Evolutionary conservation across 495 filamentous ascomycete species (phyloP).

Genomic region (Trichoderma parareesei): DNA sequence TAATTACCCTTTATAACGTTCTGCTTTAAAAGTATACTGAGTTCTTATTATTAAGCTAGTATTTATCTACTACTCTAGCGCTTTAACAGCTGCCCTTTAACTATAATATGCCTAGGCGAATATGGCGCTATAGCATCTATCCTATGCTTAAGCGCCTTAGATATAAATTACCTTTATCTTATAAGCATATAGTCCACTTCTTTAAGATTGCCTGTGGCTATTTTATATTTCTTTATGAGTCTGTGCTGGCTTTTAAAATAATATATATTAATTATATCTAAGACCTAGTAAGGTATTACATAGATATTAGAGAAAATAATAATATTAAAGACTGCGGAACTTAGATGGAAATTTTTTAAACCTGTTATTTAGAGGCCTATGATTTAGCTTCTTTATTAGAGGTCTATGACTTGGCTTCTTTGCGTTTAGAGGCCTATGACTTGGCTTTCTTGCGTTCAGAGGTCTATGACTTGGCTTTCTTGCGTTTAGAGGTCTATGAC

Average conservation of each 20-base stretch:
- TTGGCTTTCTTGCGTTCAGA: too few species aligned
- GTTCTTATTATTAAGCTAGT: conserved; percentile 66
- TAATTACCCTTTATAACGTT: conserved; percentile 61
- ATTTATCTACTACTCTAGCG: conserved; percentile 56
- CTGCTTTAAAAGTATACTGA: conserved; percentile 63
- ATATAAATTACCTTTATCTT: conserved; percentile 56
- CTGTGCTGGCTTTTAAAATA: conserved; percentile 64
- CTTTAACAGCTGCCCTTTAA: conserved; percentile 53
- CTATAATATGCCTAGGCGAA: conserved; percentile 71
- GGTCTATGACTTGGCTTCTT: conserved; percentile 56
- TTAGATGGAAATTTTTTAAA: conserved; percentile 67
- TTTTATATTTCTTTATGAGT: conserved; percentile 71
- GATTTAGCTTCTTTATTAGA: too few species aligned
- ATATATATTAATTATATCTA: conserved; percentile 90
- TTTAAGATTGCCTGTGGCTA: conserved; percentile 76
- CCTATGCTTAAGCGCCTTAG: conserved; percentile 66
- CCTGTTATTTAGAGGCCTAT: conserved; percentile 76
- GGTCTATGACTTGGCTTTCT: too few species aligned
- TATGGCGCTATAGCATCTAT: conserved; percentile 62
- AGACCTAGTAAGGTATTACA: conserved; percentile 55
- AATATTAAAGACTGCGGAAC: conserved; percentile 63
- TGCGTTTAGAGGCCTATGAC: too few species aligned
- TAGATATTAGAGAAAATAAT: conserved; percentile 73
- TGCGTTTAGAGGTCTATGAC: too few species aligned
- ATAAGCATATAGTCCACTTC: conserved; percentile 75